Percentiles rank a stretch among this genome's conserved stretches.
Conservation (phyloP, 257 asterid species). For the Solanum bulbocastanum region DNA sequence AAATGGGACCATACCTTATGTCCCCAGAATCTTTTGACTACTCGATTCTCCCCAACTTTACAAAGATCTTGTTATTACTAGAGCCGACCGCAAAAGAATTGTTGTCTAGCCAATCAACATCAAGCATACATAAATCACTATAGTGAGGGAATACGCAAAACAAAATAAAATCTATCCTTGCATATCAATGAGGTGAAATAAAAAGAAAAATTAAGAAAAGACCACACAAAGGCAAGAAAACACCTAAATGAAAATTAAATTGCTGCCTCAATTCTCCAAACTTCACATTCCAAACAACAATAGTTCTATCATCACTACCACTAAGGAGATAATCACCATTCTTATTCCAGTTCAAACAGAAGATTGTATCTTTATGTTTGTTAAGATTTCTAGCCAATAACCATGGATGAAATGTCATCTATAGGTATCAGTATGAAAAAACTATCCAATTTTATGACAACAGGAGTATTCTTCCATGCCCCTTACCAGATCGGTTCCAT, state of each 20-base stretch:
- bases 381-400: constrained; percentile 62
- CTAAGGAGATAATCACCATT: constrained; percentile 85
- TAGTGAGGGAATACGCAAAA: neutral
- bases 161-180: neutral
- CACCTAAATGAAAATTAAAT: constrained; percentile 74
- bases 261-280: constrained; percentile 76
- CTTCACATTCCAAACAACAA: constrained; percentile 89
- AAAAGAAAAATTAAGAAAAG: neutral
- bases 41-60: constrained; percentile 75
- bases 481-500: constrained; percentile 78
- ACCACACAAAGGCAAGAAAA: neutral
- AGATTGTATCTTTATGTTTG: constrained; percentile 89
- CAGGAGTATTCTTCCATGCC: neutral
- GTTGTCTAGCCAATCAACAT: constrained; percentile 92
- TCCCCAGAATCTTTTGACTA: constrained; percentile 62
- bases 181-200: neutral
- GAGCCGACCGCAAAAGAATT: constrained; percentile 81
- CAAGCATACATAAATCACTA: constrained; percentile 60
- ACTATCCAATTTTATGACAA: neutral
- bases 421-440: neutral
- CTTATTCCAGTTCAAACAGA: constrained; percentile 33
- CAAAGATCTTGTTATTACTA: constrained; percentile 71
- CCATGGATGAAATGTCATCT: constrained; percentile 37
- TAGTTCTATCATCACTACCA: constrained; percentile 88
- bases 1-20: constrained; percentile 47